A percentile compares a stretch with the other conserved stretches of the same genome.
phyloP scores from a whole-genome alignment of 306 rosid genomes.

The Vicia faba region DNA sequence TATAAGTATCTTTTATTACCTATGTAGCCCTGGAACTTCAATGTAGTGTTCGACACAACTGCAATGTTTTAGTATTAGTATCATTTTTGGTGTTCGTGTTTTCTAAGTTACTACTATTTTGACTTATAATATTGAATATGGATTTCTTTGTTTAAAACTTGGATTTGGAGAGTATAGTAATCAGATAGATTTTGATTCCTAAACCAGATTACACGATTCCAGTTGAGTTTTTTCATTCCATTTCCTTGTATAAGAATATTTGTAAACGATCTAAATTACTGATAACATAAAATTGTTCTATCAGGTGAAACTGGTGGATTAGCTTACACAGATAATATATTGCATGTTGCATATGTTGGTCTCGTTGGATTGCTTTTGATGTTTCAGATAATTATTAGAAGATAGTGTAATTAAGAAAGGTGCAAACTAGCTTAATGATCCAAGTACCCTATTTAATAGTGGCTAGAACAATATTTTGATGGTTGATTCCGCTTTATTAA shows the following conservation, averaged over 20 bases:
- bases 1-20: conserved; percentile 17
- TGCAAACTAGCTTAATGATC: too few species aligned
- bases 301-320: conserved; percentile 85
- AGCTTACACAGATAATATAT: conserved; percentile 69
- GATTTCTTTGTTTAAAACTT: conserved; percentile 55
- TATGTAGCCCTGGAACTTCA: not conserved
- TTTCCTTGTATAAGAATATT: too few species aligned
- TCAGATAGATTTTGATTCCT: conserved; percentile 72
- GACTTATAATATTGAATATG: conserved; percentile 16
- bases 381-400: conserved; percentile 67
- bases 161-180: conserved; percentile 61
- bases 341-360: conserved; percentile 53
- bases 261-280: not conserved
- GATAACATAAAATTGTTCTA: conserved; percentile 33
- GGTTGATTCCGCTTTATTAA: too few species aligned
- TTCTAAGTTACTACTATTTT: not conserved
- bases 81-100: not conserved
- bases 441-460: too few species aligned
- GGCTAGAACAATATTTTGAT: too few species aligned
- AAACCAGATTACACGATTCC: conserved; percentile 94
- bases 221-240: too few species aligned
- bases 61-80: not conserved
- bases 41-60: not conserved
- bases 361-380: conserved; percentile 87
- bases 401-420: not conserved